phyloP scores from a whole-genome alignment of 225 moss, liverwort and hornwort genomes.

The Anthoceros angustus region DNA sequence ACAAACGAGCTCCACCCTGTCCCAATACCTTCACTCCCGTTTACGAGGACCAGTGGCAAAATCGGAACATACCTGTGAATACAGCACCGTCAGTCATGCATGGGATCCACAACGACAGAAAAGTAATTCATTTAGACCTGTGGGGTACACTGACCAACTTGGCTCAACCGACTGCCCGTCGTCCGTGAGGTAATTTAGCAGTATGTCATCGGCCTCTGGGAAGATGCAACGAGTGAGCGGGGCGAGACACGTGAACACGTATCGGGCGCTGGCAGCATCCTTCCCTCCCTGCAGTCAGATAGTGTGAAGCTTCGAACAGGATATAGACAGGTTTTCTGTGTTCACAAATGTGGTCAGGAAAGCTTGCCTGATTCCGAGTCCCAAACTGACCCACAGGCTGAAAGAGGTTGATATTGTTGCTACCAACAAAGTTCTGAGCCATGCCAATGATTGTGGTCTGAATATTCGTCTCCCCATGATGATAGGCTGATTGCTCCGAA shows the following conservation, averaged over 20 bases:
- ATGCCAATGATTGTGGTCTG: conserved; percentile 75
- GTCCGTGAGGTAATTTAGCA: conserved; percentile 76
- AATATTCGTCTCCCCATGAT: conserved; percentile 78
- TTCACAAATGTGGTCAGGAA: neutral
- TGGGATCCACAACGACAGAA: neutral
- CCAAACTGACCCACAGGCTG: conserved; percentile 90
- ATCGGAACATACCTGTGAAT: conserved; percentile 68
- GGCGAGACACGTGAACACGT: conserved; percentile 76
- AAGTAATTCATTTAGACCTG: neutral
- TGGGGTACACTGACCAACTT: conserved; percentile 23
- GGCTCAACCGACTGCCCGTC: conserved; percentile 88
- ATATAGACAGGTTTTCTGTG: too few species aligned
- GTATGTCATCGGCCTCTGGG: conserved; percentile 69
- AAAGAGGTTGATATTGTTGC: conserved; percentile 92
- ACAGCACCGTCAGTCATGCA: neutral
- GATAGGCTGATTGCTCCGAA: conserved; percentile 84
- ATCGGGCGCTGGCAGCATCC: conserved; percentile 92
- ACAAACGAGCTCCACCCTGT: conserved; percentile 98
- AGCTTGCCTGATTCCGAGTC: conserved; percentile 72
- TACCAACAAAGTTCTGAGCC: conserved; percentile 95
- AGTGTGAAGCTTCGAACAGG: neutral
- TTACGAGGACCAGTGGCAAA: conserved; percentile 83
- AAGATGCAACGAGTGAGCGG: conserved; percentile 75
- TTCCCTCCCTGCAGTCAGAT: conserved; percentile 60
- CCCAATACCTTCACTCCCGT: conserved; percentile 96